These are phyloP conservation scores for Penicillium crystallinum DNA, from an alignment of 495 filamentous ascomycete species.

Conservation along the genomic window DNA sequence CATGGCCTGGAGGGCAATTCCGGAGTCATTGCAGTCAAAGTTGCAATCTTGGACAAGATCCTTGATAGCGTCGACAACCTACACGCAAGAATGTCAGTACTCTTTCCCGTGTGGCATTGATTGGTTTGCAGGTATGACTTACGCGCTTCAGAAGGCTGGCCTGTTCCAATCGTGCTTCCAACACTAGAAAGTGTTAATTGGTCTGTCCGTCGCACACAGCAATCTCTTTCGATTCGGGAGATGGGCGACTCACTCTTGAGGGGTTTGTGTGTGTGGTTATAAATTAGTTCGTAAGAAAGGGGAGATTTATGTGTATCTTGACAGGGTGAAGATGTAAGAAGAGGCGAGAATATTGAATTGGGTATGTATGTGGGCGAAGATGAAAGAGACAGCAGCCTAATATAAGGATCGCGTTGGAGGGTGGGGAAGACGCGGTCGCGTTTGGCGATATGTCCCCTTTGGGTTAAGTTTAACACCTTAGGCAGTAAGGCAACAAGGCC, in stretches of 20 bases:
- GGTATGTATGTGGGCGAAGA: slow-evolving; percentile 18
- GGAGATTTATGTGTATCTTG: not conserved
- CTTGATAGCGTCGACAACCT: slow-evolving; percentile 99
- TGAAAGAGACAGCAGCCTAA: slow-evolving; percentile 18
- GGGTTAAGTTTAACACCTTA: slow-evolving; percentile 24
- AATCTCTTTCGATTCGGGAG: slow-evolving; percentile 2
- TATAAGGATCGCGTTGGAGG: slow-evolving; percentile 32
- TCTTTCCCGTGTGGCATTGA: not conserved
- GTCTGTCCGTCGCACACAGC: slow-evolving; percentile 7
- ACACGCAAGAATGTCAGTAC: slow-evolving; percentile 9
- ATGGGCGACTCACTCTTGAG: slow-evolving; percentile 34
- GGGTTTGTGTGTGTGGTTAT: slow-evolving; percentile 12
- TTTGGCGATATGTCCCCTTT: slow-evolving; percentile 37
- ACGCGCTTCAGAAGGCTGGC: slow-evolving; percentile 95
- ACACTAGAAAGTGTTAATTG: slow-evolving; percentile 54
- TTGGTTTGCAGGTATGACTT: slow-evolving; percentile 15
- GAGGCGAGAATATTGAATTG: slow-evolving; percentile 2
- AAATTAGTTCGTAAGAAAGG: not conserved
- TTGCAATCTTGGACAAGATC: slow-evolving; percentile 99
- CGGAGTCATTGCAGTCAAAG: slow-evolving; percentile 99
- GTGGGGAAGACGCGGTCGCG: slow-evolving; percentile 32
- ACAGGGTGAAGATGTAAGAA: not conserved
- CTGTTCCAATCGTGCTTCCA: slow-evolving; percentile 96
- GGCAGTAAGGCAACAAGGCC: slow-evolving; percentile 11
- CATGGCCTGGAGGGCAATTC: slow-evolving; percentile 98